Base-by-base conservation (phyloP, 345 rosid species). In the Eutrema yunnanense region DNA sequence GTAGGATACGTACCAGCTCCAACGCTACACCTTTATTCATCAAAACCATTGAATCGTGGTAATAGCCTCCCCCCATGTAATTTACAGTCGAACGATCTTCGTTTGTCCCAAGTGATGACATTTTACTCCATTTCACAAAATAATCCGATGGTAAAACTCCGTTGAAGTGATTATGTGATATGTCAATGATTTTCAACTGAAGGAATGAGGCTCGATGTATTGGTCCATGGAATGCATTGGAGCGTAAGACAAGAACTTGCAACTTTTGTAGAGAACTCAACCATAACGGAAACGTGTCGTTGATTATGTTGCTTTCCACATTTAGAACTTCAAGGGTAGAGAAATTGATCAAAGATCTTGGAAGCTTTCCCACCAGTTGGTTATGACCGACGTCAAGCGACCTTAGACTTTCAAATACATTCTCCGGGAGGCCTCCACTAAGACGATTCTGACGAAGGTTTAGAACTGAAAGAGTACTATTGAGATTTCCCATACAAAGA, bases 311-410 rank as follows among this genome's bases (percentile, higher is more conserved):
- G 13, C 55, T 50, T 50, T 50, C 55, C 80, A 69, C 73, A 38
- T 71, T 50, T 0, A 59, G 3, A 60, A 60, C 33, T 71, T 37
- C 11, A 38, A 71, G 59, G 9, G 0, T 27, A 3, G 38, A 40
- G 60, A n/a, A 5, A 5, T 8, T 9, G 0, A 2, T 0, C 7
- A 66, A 52, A 29, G 50, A 66, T 52, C 50, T 52, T 52, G 77
- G 62, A 43, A 84, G 61, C 7, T 32, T 34, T 19, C 87, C 87
- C 1, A 8, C 27, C 2, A 81, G 55, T 0, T 47, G 49, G 60
- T 84, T 84, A 2, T 49, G 54, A 9, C 73, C 36, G 0, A 82
- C 38, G n/a, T 81, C 66, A 4, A 84, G 29, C 0, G 71, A 71
- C 5, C 62, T 8, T 13, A 64, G 14, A 19, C 67, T 75, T n/a